Base-by-base conservation (phyloP, 495 filamentous ascomycete species). In the Xylaria bambusicola region DNA sequence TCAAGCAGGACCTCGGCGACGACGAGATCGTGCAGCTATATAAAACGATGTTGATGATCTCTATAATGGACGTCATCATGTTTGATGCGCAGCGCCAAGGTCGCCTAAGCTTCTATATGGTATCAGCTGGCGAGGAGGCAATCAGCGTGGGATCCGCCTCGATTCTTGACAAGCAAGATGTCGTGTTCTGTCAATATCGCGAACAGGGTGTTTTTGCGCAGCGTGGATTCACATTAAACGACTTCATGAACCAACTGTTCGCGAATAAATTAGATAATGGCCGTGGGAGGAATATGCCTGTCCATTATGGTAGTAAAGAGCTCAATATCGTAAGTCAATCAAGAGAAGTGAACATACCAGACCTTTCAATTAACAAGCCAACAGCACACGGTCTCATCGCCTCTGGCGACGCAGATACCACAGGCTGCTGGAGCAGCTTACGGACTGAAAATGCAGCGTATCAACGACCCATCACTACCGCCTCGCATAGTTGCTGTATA, bases 221-320 rank as follows among this genome's bases (percentile, higher is more conserved):
- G 69, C 86, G 94, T 12, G 95, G 94, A 12, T 97, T 93, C 68
- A 91, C 85, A 1, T 77, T 96, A 20, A 81, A 84, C 26, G 80
- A 97, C 52, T 98, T 97, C 66, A 98, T 98, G 94, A 89, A 83
- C 68, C 95, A 99, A 72, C 74, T 98, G 4, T 97, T 99, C 72
- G 86, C 95, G 26, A 99, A 97, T 66, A 77, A 73, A 26, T 84
- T 93, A 58, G 94, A 99, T 60, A 73, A 74, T 2, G 93, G 93
- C 2, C 82, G 79, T 58, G 94, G 95, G 5, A 86, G 94, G 54
- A 98, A 97, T 67, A 99, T 99, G 94, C 95, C 94, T 10, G 91
- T 98, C 17, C 94, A 99, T 65, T 99, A 97, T 61, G 94, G 92
- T 24, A 91, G 90, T 66, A 82, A 79, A 31, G 86, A 89, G 64